Conservation (phyloP, 1,284 basidiomycete genomes). For the Pterulicium gracile region DNA sequence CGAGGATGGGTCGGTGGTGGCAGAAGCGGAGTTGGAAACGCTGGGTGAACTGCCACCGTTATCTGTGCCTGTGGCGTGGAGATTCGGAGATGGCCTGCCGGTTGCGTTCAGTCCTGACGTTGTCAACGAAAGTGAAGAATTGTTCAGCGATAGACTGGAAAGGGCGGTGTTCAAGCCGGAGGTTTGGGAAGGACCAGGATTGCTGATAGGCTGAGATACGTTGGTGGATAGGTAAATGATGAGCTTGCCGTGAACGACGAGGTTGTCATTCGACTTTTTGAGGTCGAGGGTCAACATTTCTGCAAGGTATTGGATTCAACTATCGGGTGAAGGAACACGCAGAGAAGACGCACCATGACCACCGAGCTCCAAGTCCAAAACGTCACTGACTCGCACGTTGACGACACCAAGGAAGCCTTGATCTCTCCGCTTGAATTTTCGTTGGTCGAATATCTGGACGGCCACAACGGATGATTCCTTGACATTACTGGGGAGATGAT, state of each 20-base stretch:
- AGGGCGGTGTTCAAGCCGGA: slow-evolving; percentile 42
- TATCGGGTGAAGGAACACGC: too few species aligned
- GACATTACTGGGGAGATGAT: slow-evolving; percentile 47
- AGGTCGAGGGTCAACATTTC: slow-evolving; percentile 87
- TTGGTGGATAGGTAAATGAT: slow-evolving; percentile 88
- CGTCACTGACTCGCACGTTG: slow-evolving; percentile 82
- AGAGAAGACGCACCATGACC: slow-evolving; percentile 61
- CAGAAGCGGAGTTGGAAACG: slow-evolving; percentile 2
- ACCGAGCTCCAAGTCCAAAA: slow-evolving; percentile 82
- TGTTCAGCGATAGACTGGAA: slow-evolving; percentile 45
- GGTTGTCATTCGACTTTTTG: slow-evolving; percentile 84
- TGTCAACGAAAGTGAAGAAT: slow-evolving; percentile 29
- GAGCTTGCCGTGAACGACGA: slow-evolving; percentile 84
- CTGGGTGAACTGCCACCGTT: slow-evolving; percentile 14
- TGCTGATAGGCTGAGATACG: slow-evolving; percentile 60
- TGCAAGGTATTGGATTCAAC: slow-evolving; percentile 19
- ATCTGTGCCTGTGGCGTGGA: slow-evolving; percentile 32
- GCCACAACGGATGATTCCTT: slow-evolving; percentile 87
- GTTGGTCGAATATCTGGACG: slow-evolving; percentile 95
- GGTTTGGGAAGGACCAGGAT: slow-evolving; percentile 61
- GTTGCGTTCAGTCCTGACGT: slow-evolving; percentile 21
- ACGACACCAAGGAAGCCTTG: slow-evolving; percentile 94
- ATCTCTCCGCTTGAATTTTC: slow-evolving; percentile 93
- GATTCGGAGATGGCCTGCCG: slow-evolving; percentile 43
- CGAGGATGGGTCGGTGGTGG: slow-evolving; percentile 16